phyloP scores from a whole-genome alignment of 495 filamentous ascomycete species.

The Trichoderma gamsii region DNA sequence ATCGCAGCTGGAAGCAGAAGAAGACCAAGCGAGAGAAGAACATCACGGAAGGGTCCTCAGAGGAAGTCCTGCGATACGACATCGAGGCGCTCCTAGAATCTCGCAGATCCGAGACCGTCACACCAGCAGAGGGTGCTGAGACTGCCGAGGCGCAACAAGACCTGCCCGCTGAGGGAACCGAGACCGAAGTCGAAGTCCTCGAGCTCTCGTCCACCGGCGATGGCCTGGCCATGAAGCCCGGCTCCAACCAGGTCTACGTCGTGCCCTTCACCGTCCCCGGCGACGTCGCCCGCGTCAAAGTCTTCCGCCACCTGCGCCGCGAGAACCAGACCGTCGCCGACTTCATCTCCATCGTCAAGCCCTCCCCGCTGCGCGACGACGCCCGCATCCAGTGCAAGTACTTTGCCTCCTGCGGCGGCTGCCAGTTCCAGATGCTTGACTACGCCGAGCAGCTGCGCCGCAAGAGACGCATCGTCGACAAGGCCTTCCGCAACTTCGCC shows the following conservation, averaged over 20 bases:
- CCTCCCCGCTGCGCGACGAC: conserved; percentile 73
- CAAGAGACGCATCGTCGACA: conserved; percentile 81
- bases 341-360: conserved; percentile 67
- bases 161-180: conserved; percentile 62
- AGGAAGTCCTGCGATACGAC: conserved; percentile 71
- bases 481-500: conserved; percentile 89
- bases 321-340: conserved; percentile 67
- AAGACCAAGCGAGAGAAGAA: conserved; percentile 53
- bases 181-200: conserved; percentile 70
- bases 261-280: conserved; percentile 83
- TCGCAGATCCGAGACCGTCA: conserved; percentile 20
- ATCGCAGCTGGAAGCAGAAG: conserved; percentile 35
- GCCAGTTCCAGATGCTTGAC: conserved; percentile 94
- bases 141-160: conserved; percentile 18
- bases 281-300: conserved; percentile 70
- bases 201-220: conserved; percentile 87
- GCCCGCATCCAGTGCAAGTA: conserved; percentile 71
- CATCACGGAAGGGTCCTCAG: conserved; percentile 51
- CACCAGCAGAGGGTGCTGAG: conserved; percentile 16
- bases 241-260: conserved; percentile 69
- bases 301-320: conserved; percentile 58
- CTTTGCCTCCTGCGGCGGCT: conserved; percentile 82
- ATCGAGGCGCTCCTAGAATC: conserved; percentile 54
- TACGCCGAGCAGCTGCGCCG: conserved; percentile 79
- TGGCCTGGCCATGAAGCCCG: conserved; percentile 62